These are phyloP conservation scores for Fusarium dlaminii DNA, from an alignment of 2,329 filamentous ascomycete genomes.

Conservation along the genomic window DNA sequence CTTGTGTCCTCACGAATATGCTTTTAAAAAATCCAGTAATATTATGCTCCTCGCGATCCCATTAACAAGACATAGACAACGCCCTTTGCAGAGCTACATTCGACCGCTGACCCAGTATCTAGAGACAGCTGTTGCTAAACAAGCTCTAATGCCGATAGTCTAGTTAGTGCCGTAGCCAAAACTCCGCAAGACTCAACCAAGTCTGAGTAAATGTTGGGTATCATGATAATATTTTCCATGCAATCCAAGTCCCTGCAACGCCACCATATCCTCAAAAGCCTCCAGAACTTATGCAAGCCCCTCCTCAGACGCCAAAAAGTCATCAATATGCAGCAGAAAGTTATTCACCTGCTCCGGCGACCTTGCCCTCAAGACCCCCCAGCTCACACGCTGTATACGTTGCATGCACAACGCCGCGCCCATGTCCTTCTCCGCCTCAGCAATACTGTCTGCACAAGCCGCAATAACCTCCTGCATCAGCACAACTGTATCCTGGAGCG, in stretches of 20 bases:
- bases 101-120: no score
- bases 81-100: no score
- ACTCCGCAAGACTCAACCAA: not conserved
- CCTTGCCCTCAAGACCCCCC: not conserved
- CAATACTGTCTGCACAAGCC: not conserved
- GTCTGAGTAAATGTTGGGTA: not conserved
- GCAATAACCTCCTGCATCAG: not conserved
- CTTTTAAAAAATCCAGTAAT: no score
- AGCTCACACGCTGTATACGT: not conserved
- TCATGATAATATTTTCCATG: not conserved
- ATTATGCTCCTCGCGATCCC: not conserved
- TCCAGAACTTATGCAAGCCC: not conserved
- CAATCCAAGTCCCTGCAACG: not conserved
- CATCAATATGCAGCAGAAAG: not conserved
- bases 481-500: not conserved
- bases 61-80: no score
- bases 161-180: no score
- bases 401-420: not conserved
- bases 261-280: not conserved
- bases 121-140: accelerated
- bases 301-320: not conserved
- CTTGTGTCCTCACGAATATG: no score
- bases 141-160: no score
- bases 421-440: not conserved
- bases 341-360: not conserved